Evolutionary conservation across 768 basidiomycete species (phyloP).

Genomic region (Rhizopogon sp.): DNA sequence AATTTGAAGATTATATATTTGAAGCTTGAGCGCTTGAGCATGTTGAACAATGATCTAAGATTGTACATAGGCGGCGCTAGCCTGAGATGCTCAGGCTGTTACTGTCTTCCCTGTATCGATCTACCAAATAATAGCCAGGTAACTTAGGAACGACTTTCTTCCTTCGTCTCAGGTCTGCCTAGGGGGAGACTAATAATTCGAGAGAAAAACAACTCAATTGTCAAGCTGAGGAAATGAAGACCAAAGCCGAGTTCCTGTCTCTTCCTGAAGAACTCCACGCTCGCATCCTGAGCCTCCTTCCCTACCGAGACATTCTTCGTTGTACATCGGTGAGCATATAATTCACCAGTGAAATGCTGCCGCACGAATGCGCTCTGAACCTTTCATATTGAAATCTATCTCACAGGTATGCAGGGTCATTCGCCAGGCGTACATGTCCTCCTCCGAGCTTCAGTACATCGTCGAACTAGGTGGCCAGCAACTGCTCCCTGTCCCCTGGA

Average conservation of each 20-base stretch:
- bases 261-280: neutral
- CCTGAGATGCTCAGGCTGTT: too few relatives aligned
- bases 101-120: too few relatives aligned
- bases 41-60: too few relatives aligned
- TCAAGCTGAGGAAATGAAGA: neutral
- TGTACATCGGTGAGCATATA: neutral
- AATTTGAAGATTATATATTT: too few relatives aligned
- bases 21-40: too few relatives aligned
- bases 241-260: neutral
- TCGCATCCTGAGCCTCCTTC: neutral
- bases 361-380: neutral
- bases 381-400: neutral
- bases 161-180: too few relatives aligned
- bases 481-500: neutral
- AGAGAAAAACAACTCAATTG: too few relatives aligned
- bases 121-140: too few relatives aligned
- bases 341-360: neutral
- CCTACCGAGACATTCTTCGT: neutral
- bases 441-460: neutral
- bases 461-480: neutral
- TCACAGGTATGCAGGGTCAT: neutral
- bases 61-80: too few relatives aligned
- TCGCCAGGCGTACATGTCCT: neutral
- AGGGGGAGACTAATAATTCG: too few relatives aligned
- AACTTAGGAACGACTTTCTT: too few relatives aligned